phyloP scores from a whole-genome alignment of 2,329 filamentous ascomycete genomes.

The Orbilia oligospora region DNA sequence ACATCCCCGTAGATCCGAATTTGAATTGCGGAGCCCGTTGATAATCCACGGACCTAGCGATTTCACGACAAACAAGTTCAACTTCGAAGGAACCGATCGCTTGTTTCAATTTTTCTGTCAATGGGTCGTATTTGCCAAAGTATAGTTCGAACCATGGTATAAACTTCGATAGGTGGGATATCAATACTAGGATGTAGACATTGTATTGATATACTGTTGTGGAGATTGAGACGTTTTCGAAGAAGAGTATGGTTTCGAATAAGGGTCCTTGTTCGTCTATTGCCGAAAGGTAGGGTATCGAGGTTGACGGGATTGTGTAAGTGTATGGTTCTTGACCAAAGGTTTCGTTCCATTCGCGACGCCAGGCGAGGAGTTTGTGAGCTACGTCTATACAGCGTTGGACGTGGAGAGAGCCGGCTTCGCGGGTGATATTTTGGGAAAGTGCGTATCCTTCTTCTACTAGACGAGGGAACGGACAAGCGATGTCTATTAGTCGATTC shows the following conservation, averaged over 20 bases:
- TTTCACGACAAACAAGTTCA: conserved; percentile 35
- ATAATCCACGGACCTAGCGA: conserved; percentile 49
- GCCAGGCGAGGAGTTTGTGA: conserved; percentile 50
- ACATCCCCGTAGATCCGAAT: conserved; percentile 42
- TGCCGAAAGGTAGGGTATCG: conserved; percentile 34
- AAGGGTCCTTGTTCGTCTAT: conserved; percentile 42
- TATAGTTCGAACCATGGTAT: conserved; percentile 58
- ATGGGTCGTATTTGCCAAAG: conserved; percentile 35
- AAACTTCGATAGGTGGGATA: conserved; percentile 34
- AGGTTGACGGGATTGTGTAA: conserved; percentile 34
- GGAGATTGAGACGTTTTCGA: conserved; percentile 54
- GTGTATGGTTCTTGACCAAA: conserved; percentile 51
- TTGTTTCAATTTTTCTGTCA: conserved; percentile 27
- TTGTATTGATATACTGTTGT: conserved; percentile 53
- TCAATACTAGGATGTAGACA: conserved; percentile 28
- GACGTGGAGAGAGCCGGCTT: conserved; percentile 35
- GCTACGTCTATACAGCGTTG: conserved; percentile 30
- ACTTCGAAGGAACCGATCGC: conserved; percentile 26
- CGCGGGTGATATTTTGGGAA: conserved; percentile 36
- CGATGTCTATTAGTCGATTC: conserved; percentile 46
- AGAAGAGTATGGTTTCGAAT: conserved; percentile 52
- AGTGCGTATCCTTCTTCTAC: conserved; percentile 42
- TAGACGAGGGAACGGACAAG: conserved; percentile 33
- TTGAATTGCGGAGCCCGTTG: conserved; percentile 44
- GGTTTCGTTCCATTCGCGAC: conserved; percentile 51